phyloP scores from a whole-genome alignment of 352 stramenopile species.

The Thraustochytrium sp. region DNA sequence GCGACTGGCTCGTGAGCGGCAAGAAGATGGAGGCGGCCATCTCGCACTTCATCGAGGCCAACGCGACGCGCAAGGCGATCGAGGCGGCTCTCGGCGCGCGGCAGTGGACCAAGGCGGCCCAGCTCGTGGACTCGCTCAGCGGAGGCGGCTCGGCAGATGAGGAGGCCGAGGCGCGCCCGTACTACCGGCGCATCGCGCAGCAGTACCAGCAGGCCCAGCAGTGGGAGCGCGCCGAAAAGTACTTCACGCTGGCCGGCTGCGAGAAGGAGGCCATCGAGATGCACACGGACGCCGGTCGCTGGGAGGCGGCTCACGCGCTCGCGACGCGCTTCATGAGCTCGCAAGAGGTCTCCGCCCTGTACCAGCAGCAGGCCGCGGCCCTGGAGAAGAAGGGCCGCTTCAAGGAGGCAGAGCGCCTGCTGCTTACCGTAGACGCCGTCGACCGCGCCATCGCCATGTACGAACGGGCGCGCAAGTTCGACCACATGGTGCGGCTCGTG shows the following conservation, averaged over 20 bases:
- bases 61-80: conserved; percentile 80
- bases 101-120: conserved; percentile 82
- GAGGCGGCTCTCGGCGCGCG: conserved; percentile 81
- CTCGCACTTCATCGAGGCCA: conserved; percentile 91
- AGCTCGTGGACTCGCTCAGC: conserved; percentile 70
- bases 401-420: conserved; percentile 86
- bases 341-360: conserved; percentile 79
- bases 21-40: conserved; percentile 93
- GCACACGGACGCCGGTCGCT: conserved; percentile 84
- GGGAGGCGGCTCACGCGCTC: conserved; percentile 83
- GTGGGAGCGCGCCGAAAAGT: conserved; percentile 76
- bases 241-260: conserved; percentile 81
- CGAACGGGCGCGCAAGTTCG: conserved; percentile 89
- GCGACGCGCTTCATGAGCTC: conserved; percentile 82
- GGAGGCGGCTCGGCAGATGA: conserved; percentile 57
- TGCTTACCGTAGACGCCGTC: conserved; percentile 81
- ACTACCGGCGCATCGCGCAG: conserved; percentile 73
- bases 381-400: conserved; percentile 79
- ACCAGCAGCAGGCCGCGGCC: conserved; percentile 82
- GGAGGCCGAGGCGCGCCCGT: conserved; percentile 76
- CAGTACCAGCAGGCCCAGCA: conserved; percentile 80
- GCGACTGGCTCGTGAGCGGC: conserved; percentile 80
- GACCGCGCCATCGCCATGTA: conserved; percentile 93
- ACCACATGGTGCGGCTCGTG: conserved; percentile 88
- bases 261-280: conserved; percentile 83